A percentile compares a stretch with the other conserved stretches of the same genome.
Evolutionary conservation across 495 filamentous ascomycete genomes (phyloP).

Genomic region (Aspergillus panamensis): DNA sequence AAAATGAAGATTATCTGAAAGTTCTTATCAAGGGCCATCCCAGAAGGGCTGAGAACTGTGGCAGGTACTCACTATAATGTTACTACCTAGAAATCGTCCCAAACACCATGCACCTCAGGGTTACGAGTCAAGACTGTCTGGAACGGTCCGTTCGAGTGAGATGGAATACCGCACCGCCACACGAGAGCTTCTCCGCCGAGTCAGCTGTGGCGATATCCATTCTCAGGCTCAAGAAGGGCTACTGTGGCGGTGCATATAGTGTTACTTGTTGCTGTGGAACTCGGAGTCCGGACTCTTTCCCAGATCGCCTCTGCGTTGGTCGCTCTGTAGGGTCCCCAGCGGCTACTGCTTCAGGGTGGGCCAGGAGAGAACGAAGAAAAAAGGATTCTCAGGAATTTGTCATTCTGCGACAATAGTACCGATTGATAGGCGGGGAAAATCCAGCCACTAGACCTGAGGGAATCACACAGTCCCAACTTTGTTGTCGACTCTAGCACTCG

Average conservation of each 20-base stretch:
- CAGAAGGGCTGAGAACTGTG: background rate
- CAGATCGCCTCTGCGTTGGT: constrained; percentile 1
- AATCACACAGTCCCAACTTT: constrained; percentile 4
- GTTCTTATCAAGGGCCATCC: background rate
- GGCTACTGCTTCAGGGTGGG: background rate
- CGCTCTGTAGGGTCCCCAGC: background rate
- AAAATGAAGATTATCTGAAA: background rate
- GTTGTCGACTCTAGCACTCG: background rate
- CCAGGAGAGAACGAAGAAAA: background rate
- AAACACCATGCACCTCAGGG: too few species aligned
- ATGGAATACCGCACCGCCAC: background rate
- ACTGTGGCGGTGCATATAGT: background rate
- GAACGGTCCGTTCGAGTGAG: background rate
- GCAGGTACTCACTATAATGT: constrained; percentile 2
- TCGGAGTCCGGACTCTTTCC: background rate
- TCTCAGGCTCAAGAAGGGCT: background rate
- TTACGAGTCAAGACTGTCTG: background rate
- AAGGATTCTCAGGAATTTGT: constrained; percentile 19
- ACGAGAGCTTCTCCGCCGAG: background rate
- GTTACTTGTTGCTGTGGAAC: background rate
- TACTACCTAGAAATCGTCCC: constrained; percentile 6
- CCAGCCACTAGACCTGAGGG: constrained; percentile 2
- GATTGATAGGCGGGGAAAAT: constrained; percentile 10
- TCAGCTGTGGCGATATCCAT: background rate
- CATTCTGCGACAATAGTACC: constrained; percentile 17